A percentile compares a stretch with the other conserved stretches of the same genome.
These are phyloP conservation scores for Exophiala xenobiotica DNA, from an alignment of 2,329 filamentous ascomycete species.

Conservation along the genomic window DNA sequence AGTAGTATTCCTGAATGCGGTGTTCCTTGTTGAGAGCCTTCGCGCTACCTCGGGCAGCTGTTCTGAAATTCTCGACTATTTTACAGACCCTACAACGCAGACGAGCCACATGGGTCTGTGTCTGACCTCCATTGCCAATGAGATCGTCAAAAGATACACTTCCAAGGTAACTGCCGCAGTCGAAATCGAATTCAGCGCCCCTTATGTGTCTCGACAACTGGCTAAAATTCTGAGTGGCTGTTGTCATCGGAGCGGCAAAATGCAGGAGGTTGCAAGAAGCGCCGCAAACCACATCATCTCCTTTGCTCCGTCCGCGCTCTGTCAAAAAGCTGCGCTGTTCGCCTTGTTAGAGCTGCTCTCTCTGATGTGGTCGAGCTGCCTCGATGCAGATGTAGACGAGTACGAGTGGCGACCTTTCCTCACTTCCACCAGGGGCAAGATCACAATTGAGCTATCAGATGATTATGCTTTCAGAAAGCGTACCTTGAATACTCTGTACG, in stretches of 20 bases:
- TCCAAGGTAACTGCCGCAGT: slow-evolving; percentile 69
- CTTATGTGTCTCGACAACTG: slow-evolving; percentile 85
- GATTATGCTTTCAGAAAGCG: slow-evolving; percentile 78
- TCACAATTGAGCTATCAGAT: slow-evolving; percentile 88
- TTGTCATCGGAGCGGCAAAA: slow-evolving; percentile 88
- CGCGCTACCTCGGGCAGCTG: slow-evolving; percentile 85
- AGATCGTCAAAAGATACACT: slow-evolving; percentile 77
- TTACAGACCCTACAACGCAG: slow-evolving; percentile 82
- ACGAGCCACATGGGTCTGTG: slow-evolving; percentile 61
- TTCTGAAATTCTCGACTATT: slow-evolving; percentile 85
- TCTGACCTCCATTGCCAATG: slow-evolving; percentile 63
- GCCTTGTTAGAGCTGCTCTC: slow-evolving; percentile 87
- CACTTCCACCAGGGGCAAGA: slow-evolving; percentile 71
- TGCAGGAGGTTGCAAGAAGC: slow-evolving; percentile 79
- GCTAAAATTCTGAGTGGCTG: slow-evolving; percentile 79
- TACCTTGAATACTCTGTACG: slow-evolving; percentile 76
- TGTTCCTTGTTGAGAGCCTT: slow-evolving; percentile 83
- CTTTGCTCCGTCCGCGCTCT: slow-evolving; percentile 83
- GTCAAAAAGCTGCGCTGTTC: slow-evolving; percentile 86
- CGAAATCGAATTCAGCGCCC: slow-evolving; percentile 79
- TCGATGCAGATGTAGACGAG: slow-evolving; percentile 91
- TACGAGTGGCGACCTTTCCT: slow-evolving; percentile 85
- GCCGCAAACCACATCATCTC: slow-evolving; percentile 84
- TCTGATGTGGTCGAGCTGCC: slow-evolving; percentile 90
- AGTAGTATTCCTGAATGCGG: slow-evolving; percentile 86